Conservation (phyloP, 73 alveolate genomes). For the Tetrahymena malaccensis region DNA sequence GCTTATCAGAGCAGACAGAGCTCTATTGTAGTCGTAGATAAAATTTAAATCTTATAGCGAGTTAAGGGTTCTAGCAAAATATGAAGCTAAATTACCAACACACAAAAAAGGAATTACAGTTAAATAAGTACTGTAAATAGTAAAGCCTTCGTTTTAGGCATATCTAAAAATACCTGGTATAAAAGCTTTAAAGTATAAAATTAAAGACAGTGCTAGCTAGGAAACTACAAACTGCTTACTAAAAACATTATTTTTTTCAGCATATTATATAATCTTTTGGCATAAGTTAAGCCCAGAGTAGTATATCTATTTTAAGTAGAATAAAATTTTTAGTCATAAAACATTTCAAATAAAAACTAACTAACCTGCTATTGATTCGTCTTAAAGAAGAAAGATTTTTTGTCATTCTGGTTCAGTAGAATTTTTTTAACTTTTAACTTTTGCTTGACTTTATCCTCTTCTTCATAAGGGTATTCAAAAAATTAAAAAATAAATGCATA, state of each 20-base stretch:
- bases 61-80: not conserved
- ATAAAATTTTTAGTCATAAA: not conserved
- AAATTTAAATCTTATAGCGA: not conserved
- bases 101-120: not conserved
- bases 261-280: not conserved
- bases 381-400: not conserved
- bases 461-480: not conserved
- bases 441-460: not conserved
- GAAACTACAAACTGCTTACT: not conserved
- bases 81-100: not conserved
- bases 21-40: not conserved
- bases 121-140: not conserved
- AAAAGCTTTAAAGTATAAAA: not conserved
- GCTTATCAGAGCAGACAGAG: not conserved
- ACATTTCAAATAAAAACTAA: not conserved
- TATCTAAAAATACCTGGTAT: not conserved
- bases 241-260: not conserved
- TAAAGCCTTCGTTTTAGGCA: not conserved
- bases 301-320: not conserved
- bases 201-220: not conserved
- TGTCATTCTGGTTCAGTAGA: not conserved
- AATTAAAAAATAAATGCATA: not conserved
- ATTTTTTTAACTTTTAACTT: not conserved
- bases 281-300: not conserved
- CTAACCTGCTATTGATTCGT: not conserved